Evolutionary conservation across 352 stramenopile species (phyloP).

Genomic region (Halophytophthora batemanensis): DNA sequence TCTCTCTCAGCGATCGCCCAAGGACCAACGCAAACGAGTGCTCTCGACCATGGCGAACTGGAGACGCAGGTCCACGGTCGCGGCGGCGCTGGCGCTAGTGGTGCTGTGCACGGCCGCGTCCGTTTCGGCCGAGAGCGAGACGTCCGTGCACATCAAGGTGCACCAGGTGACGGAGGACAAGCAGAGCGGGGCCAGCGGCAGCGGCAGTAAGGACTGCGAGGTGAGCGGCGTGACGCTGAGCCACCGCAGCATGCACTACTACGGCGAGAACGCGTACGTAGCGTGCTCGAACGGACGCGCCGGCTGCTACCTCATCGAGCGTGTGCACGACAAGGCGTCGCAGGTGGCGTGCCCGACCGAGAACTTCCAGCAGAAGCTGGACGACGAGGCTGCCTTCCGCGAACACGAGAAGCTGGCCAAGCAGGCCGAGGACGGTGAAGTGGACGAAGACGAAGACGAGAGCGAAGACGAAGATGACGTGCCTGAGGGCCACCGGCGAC

Average conservation of each 20-base stretch:
- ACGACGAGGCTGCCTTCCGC: constrained; percentile 30
- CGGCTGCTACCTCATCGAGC: constrained; percentile 64
- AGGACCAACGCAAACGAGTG: constrained; percentile 1
- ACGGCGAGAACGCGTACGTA: constrained; percentile 68
- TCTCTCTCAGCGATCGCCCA: constrained; percentile 3
- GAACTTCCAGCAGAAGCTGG: constrained; percentile 37
- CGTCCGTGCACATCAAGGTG: constrained; percentile 36
- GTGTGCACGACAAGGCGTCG: constrained; percentile 51
- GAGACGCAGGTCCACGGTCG: constrained; percentile 22
- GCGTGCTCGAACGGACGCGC: constrained; percentile 58
- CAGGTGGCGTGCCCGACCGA: constrained; percentile 54
- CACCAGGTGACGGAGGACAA: constrained; percentile 6
- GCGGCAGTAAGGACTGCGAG: constrained; percentile 36
- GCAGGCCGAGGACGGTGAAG: constrained; percentile 9
- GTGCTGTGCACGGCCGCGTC: constrained; percentile 13
- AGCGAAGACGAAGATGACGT: constrained; percentile 13
- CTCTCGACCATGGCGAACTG: constrained; percentile 17
- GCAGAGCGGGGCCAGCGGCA: constrained; percentile 2
- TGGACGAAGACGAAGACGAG: constrained; percentile 16
- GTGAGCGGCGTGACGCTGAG: constrained; percentile 52
- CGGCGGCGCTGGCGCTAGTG: constrained; percentile 14
- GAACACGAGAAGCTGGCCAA: constrained; percentile 14
- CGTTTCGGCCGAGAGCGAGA: constrained; percentile 20
- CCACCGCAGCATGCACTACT: constrained; percentile 71
- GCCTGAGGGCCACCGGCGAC: constrained; percentile 31